Base-by-base conservation (phyloP, 2,329 filamentous ascomycete species). In the Phoma sp. region DNA sequence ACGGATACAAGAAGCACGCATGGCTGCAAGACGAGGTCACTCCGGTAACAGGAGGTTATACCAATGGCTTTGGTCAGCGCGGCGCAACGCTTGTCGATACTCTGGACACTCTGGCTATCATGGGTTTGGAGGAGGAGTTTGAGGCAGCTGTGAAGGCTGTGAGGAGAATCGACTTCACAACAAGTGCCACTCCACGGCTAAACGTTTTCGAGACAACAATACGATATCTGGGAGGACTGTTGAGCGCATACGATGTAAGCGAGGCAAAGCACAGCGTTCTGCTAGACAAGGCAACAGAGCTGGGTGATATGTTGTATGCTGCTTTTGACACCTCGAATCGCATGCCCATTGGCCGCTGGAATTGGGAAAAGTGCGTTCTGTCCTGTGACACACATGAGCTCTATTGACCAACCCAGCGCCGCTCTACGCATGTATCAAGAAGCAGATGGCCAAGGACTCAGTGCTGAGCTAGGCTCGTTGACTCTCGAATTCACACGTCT, bases 101-200 rank as follows among this genome's bases (percentile, higher is more conserved):
- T 0, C 76, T 88, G 45, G 85, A 88, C 57, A 86, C 85, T 0
- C 78, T 88, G 2, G 83, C 81, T 78, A 87, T 88, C 40, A 86
- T 88, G 84, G 84, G 74, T 6, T 70, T 87, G 37, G 72, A 78
- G 29, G 75, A 81, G 1, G 85, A 88, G 29, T 87, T 88, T 60
- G 73, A 80, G 44, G 70, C 80, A 19, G 84, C 85, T 4, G 79
- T 82, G 2, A 73, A 75, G 25, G 83, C 81, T 2, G 77, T 82
- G 2, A 78, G 78, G 36, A 77, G 77, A 10, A 77, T 87, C 58
- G 82, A 87, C 69, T 87, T 85, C 73, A 75, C 77, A 1, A 75
- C 73, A 4, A 77, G 80, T 9, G 67, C 63, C 4, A 59, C 67
- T 15, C 45, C 64, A 22, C 64, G 60, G 12, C 22, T 77, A 22